These are phyloP conservation scores for Hymenoscyphus albidus DNA, from an alignment of 2,329 filamentous ascomycete species.

Conservation along the genomic window DNA sequence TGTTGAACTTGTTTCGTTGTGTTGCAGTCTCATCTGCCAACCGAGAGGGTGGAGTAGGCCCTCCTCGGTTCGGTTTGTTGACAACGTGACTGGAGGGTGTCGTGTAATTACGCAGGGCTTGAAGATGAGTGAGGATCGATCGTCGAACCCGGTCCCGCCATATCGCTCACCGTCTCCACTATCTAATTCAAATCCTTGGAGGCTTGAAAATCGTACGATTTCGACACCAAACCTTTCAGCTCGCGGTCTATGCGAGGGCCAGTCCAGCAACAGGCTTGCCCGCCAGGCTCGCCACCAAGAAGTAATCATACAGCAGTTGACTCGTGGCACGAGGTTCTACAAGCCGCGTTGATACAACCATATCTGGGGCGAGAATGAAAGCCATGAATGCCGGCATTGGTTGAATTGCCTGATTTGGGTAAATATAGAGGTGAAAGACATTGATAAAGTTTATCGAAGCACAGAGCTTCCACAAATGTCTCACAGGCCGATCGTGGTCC, in stretches of 20 bases:
- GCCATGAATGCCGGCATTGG: background rate
- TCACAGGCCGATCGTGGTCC: slow-evolving; percentile 1
- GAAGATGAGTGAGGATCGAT: slow-evolving; percentile 3
- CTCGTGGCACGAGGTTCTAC: background rate
- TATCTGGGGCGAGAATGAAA: background rate
- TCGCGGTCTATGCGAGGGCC: background rate
- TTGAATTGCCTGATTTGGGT: background rate
- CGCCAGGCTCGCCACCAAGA: background rate
- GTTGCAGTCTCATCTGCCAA: slow-evolving; percentile 1
- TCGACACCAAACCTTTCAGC: slow-evolving; percentile 1
- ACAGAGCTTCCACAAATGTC: background rate
- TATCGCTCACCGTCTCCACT: background rate
- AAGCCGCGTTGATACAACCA: background rate
- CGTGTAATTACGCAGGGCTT: slow-evolving; percentile 1
- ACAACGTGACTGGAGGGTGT: slow-evolving; percentile 1
- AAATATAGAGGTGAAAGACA: background rate
- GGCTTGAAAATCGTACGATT: background rate
- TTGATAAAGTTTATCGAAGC: background rate
- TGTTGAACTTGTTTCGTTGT: background rate
- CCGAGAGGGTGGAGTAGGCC: background rate
- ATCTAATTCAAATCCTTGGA: background rate
- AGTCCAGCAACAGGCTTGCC: background rate
- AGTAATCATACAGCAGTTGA: background rate
- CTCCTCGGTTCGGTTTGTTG: background rate
- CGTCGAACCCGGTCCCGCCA: slow-evolving; percentile 1